phyloP scores from a whole-genome alignment of 345 rosid genomes.

The Eucalyptus coolabah region DNA sequence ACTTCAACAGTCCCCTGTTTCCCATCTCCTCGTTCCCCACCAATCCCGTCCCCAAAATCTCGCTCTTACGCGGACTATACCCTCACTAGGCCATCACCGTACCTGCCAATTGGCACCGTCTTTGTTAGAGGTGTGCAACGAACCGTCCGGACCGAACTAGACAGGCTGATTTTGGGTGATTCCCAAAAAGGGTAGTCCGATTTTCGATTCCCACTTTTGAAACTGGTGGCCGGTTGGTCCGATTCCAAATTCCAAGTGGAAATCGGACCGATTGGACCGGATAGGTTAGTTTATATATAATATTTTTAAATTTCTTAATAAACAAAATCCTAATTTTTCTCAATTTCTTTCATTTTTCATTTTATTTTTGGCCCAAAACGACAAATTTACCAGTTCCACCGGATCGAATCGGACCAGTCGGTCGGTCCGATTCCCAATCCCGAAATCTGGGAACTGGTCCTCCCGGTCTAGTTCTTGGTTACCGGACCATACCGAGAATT shows the following conservation, averaged over 20 bases:
- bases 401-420: accelerated
- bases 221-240: accelerated
- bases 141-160: too few relatives aligned
- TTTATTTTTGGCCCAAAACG: too few relatives aligned
- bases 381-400: accelerated
- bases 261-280: accelerated
- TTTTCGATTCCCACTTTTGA: accelerated
- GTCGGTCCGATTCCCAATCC: accelerated
- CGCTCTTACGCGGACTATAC: constrained; percentile 11
- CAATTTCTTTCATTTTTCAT: too few relatives aligned
- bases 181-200: accelerated
- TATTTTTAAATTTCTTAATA: too few relatives aligned
- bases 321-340: too few relatives aligned
- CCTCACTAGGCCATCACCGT: constrained; percentile 8
- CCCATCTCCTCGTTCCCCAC: not conserved
- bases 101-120: not conserved
- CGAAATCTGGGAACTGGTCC: too few relatives aligned
- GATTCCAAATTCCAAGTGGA: accelerated
- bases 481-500: accelerated
- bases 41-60: constrained; percentile 7
- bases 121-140: too few relatives aligned
- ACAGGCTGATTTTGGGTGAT: accelerated
- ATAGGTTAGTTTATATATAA: too few relatives aligned
- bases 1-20: constrained; percentile 14
- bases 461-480: too few relatives aligned